Base-by-base conservation (phyloP, 129 eudicot genomes). In the Flaveria bidentis region DNA sequence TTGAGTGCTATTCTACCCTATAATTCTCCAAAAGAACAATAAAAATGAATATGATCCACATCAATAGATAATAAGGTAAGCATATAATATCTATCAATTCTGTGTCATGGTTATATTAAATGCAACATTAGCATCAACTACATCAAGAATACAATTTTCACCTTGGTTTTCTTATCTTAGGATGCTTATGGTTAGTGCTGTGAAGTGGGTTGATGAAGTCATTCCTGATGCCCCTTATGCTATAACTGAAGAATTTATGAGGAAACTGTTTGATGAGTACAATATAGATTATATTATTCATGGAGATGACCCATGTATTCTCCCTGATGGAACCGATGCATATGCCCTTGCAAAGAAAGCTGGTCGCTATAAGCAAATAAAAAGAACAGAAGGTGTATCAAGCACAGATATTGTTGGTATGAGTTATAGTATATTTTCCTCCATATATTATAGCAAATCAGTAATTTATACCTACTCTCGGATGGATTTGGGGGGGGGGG, bases 141-240 rank as follows among this genome's bases (percentile, higher is more conserved):
- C 42, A 12, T 25, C 14, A 60, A 60, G 41, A 60, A 23, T 60
- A 60, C 23, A 16, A n/a, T 55, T 53, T 53, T 17, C 22, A 53
- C 13, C 41, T 20, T 58, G 25, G 13, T 70, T 45, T 70, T 67
- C 15, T 9, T 78, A 23, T 76, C 56, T 39, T 71, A 93, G 98
- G 93, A 91, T 94, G 96, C 90, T 86, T 55, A 94, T 94, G 98
- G 98, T 91, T 44, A 84, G 92, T 73, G 98, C 93, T 72, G 96
- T 94, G 75, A 94, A 94, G 83, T 94, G 98, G 97, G 98, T 94
- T 74, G 97, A 94, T 74, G 96, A 94, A 83, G 96, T 94, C 11
- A 94, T 94, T 75, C 86, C 98, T 72, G 98, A 94, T 89, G 98
- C 98, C 71, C 98, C 98, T 67, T 94, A 94, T 78, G 98, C 98